Evolutionary conservation across 331 rosid genomes (phyloP).

Genomic region (Arachis monticola): DNA sequence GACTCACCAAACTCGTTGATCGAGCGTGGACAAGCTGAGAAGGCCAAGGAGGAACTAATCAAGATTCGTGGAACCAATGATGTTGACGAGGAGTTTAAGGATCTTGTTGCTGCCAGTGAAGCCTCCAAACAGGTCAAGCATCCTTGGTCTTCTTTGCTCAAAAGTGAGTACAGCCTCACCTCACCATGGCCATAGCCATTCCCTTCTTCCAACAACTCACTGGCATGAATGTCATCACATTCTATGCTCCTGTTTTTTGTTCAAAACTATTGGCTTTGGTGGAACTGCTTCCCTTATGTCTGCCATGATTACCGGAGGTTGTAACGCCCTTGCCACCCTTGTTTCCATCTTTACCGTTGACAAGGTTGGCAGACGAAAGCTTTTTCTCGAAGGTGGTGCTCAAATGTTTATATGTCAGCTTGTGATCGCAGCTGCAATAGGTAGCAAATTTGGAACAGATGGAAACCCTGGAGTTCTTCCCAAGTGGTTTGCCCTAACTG

Average conservation of each 20-base stretch:
- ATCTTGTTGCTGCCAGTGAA: constrained; percentile 53
- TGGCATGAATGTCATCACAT: constrained; percentile 58
- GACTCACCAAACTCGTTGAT: constrained; percentile 63
- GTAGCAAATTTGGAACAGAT: not conserved
- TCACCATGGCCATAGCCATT: constrained; percentile 41
- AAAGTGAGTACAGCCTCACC: constrained; percentile 59
- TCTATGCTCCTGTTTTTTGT: constrained; percentile 25
- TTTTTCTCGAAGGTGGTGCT: constrained; percentile 57
- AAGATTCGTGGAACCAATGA: constrained; percentile 42
- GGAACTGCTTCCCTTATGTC: too few species aligned
- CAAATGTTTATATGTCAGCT: constrained; percentile 23
- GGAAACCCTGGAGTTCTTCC: constrained; percentile 23
- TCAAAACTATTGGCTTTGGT: too few species aligned
- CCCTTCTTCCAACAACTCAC: constrained; percentile 68
- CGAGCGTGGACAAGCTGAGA: constrained; percentile 46
- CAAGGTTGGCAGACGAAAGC: constrained; percentile 15
- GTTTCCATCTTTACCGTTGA: too few species aligned
- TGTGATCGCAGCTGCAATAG: constrained; percentile 28
- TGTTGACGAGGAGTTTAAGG: constrained; percentile 47
- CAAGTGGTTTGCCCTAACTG: constrained; percentile 11
- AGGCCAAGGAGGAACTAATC: constrained; percentile 45
- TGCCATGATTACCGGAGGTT: too few species aligned
- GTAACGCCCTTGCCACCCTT: too few species aligned
- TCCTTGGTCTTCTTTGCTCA: constrained; percentile 50
- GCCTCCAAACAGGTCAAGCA: constrained; percentile 48